A percentile compares a stretch with the other conserved stretches of the same genome.
Evolutionary conservation across 345 rosid species (phyloP).

Genomic region (Eucalyptus pauciflora): DNA sequence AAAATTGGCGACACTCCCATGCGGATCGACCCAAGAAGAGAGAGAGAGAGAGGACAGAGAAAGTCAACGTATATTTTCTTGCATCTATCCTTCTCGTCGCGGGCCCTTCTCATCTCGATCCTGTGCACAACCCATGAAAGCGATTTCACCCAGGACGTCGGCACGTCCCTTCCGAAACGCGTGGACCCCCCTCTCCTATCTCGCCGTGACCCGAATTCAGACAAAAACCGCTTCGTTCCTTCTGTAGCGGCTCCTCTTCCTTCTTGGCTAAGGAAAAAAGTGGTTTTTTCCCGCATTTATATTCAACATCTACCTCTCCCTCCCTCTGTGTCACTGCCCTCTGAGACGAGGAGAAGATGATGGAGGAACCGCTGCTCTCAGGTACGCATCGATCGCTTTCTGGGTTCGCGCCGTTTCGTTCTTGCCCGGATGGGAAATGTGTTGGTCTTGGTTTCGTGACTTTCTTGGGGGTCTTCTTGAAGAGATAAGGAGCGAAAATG

Average conservation of each 20-base stretch:
- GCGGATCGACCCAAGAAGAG: neutral
- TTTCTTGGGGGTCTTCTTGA: neutral
- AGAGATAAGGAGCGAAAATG: slow-evolving; percentile 31
- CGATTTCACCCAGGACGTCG: neutral
- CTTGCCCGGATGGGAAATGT: neutral
- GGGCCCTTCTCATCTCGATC: neutral
- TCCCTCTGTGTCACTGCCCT: no score
- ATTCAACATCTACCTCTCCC: neutral
- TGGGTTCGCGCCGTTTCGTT: neutral
- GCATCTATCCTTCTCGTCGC: neutral
- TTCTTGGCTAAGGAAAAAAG: neutral
- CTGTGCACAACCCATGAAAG: neutral
- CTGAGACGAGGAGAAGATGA: slow-evolving; percentile 9
- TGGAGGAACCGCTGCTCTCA: slow-evolving; percentile 59
- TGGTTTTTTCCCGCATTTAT: neutral
- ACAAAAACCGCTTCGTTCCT: neutral
- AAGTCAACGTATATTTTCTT: neutral
- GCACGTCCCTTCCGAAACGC: neutral
- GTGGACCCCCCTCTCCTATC: neutral
- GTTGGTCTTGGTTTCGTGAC: neutral
- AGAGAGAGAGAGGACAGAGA: neutral
- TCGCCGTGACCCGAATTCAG: neutral
- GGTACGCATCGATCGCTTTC: slow-evolving; percentile 14
- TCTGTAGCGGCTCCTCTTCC: neutral
- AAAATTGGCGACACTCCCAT: neutral